Base-by-base conservation (phyloP, 192 early-diverging fungal species). In the Paraglomus occultum region DNA sequence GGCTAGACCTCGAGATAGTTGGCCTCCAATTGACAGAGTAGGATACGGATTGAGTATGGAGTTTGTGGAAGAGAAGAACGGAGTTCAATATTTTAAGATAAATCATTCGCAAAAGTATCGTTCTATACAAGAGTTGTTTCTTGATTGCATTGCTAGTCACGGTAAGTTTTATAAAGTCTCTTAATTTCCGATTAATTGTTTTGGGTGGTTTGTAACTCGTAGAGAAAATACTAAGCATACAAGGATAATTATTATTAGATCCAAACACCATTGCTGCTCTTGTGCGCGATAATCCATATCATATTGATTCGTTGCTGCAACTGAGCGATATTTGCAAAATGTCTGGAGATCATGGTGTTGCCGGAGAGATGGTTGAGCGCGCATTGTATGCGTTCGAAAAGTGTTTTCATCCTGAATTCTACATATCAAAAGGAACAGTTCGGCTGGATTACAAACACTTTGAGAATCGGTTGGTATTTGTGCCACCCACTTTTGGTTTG, bases 301-400 rank as follows among this genome's bases (percentile, higher is more conserved):
- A 97, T 74, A 84, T 97, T 44, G 91, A 95, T 76, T 80, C 88
- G 22, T 75, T 95, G 51, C 73, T 96, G 39, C 94, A 95, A 75
- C 71, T 92, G 5, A 91, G 89, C 55, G 94, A 97, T 71, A 85
- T 97, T 39, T 84, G 84, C 23, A 94, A 90, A 72, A 94, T 95
- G 40, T 87, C 88, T 62, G 92, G 92, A 23, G 93, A 97, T 74
- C 82, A 89, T 67, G 73, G 81, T 38, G 83, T 85, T 64, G 94
- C 94, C 1, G 87, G 87, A 5, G 92, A 92, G 71, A 86, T 92
- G 66, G 86, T 97, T 71, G 94, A 95, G 63, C 82, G 88, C n/a
- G 94, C 94, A 20, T 74, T 97, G n/a, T 95, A 81, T 81, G 84
- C 91, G 6, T 94, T 92, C 66, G 95, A 97, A 79, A 79, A 81